Percentiles rank a stretch among this genome's conserved stretches.
These are phyloP conservation scores for Xylariaceae sp. DNA, from an alignment of 2,329 filamentous ascomycete genomes.

Conservation along the genomic window DNA sequence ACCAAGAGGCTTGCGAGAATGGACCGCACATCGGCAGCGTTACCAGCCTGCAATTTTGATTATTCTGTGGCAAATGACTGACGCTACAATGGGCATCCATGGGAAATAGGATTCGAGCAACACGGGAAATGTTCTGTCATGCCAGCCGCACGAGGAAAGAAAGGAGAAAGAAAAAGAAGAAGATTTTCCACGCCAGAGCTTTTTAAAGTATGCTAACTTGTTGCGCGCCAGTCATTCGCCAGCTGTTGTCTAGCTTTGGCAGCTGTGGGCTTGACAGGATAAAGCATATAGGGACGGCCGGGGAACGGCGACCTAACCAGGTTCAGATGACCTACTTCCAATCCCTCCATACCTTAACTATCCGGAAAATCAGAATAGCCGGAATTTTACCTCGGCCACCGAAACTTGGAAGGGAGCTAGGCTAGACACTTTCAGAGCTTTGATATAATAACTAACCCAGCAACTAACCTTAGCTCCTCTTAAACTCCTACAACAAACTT, in stretches of 20 bases:
- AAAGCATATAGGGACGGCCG: no score
- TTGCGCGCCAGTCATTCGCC: background rate
- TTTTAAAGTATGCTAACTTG: no score
- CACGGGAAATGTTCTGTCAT: constrained; percentile 75
- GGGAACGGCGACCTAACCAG: no score
- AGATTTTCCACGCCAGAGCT: background rate
- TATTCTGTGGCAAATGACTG: constrained; percentile 76
- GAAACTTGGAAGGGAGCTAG: no score
- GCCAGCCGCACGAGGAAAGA: constrained; percentile 78
- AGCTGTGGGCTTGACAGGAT: no score
- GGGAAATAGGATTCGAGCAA: constrained; percentile 70
- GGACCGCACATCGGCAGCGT: constrained; percentile 34
- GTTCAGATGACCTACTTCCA: no score
- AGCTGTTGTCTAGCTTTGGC: background rate
- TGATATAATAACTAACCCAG: no score
- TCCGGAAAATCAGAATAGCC: constrained; percentile 20
- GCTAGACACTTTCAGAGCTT: no score
- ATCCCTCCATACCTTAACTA: no score
- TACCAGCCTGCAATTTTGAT: constrained; percentile 65
- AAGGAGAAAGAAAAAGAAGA: constrained; percentile 18
- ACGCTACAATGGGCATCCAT: constrained; percentile 66
- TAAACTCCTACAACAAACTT: no score
- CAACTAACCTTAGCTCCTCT: no score
- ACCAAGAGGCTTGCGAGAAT: constrained; percentile 31
- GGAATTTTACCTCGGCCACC: no score